phyloP scores from a whole-genome alignment of 2,329 filamentous ascomycete genomes.

The Paecilomyces formosus region DNA sequence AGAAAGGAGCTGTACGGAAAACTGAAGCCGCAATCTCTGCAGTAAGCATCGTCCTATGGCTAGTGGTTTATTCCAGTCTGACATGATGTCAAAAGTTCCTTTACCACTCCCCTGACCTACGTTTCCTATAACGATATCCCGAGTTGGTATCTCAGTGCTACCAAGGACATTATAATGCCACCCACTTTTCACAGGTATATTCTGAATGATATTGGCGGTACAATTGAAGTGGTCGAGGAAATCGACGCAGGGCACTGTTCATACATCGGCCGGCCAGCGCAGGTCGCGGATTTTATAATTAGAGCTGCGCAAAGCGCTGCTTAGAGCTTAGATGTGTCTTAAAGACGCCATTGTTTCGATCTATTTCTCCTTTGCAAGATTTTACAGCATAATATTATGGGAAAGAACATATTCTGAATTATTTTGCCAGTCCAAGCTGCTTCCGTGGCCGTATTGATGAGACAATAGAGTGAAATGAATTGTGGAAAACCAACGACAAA shows the following conservation, averaged over 20 bases:
- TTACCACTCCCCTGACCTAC: neutral
- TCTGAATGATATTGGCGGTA: neutral
- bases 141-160: neutral
- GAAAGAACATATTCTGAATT: no score
- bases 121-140: neutral
- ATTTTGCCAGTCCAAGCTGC: no score
- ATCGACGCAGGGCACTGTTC: neutral
- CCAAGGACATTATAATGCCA: neutral
- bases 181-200: neutral
- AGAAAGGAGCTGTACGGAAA: neutral
- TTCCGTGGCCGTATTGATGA: no score
- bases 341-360: no score
- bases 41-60: neutral
- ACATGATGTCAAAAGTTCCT: neutral
- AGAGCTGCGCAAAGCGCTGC: neutral
- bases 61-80: neutral
- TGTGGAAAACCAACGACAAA: no score
- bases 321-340: neutral
- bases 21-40: neutral
- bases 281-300: neutral
- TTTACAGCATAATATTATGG: no score
- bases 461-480: no score
- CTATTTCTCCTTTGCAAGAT: no score
- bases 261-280: neutral
- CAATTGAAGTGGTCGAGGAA: neutral